Evolutionary conservation across 805 yeast species (phyloP), one percentile per base, ranked within the genome.

Genomic region (Teunomyces atbi): DNA sequence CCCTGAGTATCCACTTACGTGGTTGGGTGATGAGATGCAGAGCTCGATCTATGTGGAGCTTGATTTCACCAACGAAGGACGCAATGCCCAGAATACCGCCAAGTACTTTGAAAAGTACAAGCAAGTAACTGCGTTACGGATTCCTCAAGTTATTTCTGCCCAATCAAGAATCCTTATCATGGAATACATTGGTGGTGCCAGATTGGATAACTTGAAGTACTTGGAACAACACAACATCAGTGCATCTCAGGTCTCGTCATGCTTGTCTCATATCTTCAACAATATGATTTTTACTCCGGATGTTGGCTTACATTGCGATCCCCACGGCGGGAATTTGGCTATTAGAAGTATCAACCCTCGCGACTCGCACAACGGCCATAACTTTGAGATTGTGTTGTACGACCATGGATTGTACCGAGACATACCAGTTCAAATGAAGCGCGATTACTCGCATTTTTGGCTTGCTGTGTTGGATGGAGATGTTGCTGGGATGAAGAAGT

Each of bases 281-380:
- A 84, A 82, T 59, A 94, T 94, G 99, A 89, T 94, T 34, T 94
- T 94, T 70, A 85, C 95, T 2, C 96, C 97, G 0, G 84, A 82
- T 21, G 96, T 89, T 18, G 89, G 92, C 0, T 79, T 94, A 36
- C 99, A 94, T 63, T 94, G 99, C 69, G 99, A 94, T 63, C 99
- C 99, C 1, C 99, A 94, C 63, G 96, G 96, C 8, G 99, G 99
- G 0, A 94, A 94, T 59, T 71, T 94, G 48, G 97, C 98, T 0
- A 89, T 94, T 18, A 72, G 90, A 46, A 56, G 65, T 8, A 45
- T 61, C 7, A 58, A 60, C 15, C 49, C 48, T 20, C 35, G 16
- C 6, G 12, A 42, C 1, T 49, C 55, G 1, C 50, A 48, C 6
- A 67, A 74, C 28, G 65, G 74, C 5, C 89, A 84, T 60, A 91